Evolutionary conservation across 768 basidiomycete species (phyloP).

Genomic region (Rubroboletus satanas): DNA sequence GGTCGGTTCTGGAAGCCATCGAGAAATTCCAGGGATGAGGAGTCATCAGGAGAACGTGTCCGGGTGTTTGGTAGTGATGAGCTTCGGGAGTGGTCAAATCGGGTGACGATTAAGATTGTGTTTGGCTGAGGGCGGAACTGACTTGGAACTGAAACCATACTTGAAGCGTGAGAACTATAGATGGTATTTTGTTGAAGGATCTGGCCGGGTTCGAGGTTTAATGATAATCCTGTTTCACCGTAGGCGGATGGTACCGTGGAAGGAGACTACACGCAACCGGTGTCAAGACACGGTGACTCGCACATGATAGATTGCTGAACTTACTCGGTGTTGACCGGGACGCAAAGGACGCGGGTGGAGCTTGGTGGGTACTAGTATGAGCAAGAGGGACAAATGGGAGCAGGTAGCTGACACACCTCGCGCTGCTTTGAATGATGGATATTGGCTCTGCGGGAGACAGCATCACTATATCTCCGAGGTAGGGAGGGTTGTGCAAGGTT

Average conservation of each 20-base stretch:
- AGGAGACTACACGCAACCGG: constrained; percentile 8
- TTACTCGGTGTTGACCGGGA: constrained; percentile 16
- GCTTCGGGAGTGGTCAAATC: constrained; percentile 9
- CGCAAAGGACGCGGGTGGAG: constrained; percentile 4
- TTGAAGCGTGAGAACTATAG: constrained; percentile 8
- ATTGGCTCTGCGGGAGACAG: neutral
- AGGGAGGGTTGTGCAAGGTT: constrained; percentile 11
- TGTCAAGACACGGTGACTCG: constrained; percentile 8
- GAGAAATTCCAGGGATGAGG: neutral
- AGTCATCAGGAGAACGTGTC: neutral
- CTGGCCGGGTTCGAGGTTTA: constrained; percentile 55
- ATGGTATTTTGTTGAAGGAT: constrained; percentile 41
- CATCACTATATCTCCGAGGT: constrained; percentile 1
- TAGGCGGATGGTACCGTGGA: neutral
- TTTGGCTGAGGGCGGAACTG: constrained; percentile 5
- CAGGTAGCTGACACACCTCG: constrained; percentile 22
- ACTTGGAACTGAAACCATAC: neutral
- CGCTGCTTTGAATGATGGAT: constrained; percentile 1
- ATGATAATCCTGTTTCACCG: constrained; percentile 35
- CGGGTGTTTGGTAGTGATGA: constrained; percentile 11
- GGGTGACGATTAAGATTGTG: neutral
- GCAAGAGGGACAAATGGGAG: neutral
- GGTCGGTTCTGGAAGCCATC: constrained; percentile 1
- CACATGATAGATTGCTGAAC: neutral
- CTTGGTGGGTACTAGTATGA: constrained; percentile 15